Conservation (phyloP, 345 rosid species). For the Raphanus sativus region DNA sequence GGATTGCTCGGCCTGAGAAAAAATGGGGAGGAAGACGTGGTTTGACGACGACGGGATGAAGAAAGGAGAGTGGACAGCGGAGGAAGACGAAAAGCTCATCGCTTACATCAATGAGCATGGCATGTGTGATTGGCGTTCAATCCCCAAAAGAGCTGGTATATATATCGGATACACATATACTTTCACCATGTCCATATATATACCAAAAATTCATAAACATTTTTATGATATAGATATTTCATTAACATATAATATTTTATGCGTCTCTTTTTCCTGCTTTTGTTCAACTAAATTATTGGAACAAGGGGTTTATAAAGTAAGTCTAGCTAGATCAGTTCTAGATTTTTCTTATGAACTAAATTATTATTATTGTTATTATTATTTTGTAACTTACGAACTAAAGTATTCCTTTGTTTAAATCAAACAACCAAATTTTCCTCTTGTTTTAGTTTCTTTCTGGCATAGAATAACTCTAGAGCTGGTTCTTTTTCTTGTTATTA, state of each 20-base stretch:
- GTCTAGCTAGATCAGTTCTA: background rate
- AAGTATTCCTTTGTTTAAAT: background rate
- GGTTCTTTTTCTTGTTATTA: background rate
- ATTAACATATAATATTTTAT: background rate
- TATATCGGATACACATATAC: background rate
- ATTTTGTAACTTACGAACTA: too few species aligned
- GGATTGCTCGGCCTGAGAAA: conserved; percentile 2
- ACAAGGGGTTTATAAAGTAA: too few species aligned
- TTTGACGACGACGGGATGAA: conserved; percentile 38
- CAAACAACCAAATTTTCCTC: background rate
- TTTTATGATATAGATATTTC: background rate
- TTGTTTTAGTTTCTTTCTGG: too few species aligned
- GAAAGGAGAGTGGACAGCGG: conserved; percentile 81
- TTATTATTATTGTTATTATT: too few species aligned
- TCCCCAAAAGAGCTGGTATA: conserved; percentile 63
- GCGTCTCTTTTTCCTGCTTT: background rate
- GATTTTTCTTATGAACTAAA: background rate
- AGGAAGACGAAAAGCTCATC: conserved; percentile 63
- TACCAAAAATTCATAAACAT: background rate
- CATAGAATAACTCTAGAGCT: background rate
- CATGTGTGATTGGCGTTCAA: conserved; percentile 64
- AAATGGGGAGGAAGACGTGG: conserved; percentile 35
- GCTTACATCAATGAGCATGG: conserved; percentile 55
- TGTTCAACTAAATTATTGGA: too few species aligned
- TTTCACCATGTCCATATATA: background rate